Base-by-base conservation (phyloP, 169 alveolate species). In the Eimeria acervulina region DNA sequence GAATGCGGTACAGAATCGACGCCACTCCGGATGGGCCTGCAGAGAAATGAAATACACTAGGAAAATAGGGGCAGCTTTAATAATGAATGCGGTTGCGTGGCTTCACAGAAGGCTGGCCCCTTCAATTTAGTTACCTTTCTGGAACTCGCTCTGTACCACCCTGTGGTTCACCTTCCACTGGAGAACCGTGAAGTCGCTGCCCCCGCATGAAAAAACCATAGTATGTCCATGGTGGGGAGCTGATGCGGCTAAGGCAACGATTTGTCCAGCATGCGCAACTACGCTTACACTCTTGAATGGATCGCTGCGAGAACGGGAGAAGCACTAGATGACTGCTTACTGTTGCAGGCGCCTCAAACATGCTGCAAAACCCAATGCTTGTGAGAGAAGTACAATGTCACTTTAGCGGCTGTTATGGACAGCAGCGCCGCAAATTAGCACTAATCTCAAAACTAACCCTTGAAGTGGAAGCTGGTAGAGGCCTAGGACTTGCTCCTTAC, bases 191-290 rank as follows among this genome's bases (percentile, higher is more conserved):
- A 95, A 97, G 95, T 98, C 99, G 83, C 96, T 97, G 0, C 99
- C 99, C 5, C 99, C 99, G 21, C 98, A 97, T 7, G 99, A 97
- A 96, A 98, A 98, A 15, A 98, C 97, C 95, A 95, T 96, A 70
- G 97, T 97, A 28, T 98, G 97, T n/a, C 93, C 90, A n/a, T n/a
- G 17, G 72, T 28, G 72, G 12, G 90, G 90, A 51, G 90, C 47
- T 13, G 90, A 81, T n/a, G 90, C 90, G 1, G 90, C 90, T 28
- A 81, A 47, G 15, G 47, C 90, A 17, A 81, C 70, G 90, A 81
- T 81, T 81, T 44, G 90, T 52, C 90, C 90, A 10, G 90, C 90
- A 52, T 81, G 90, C 47, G 90, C 90, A 12, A 52, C 90, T 52
- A 81, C 90, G 61, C 31, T 44, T 47, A 81, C 66, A 31, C 51